These are phyloP conservation scores for Pyronema domesticum DNA, from an alignment of 495 filamentous ascomycete species.

Conservation along the genomic window DNA sequence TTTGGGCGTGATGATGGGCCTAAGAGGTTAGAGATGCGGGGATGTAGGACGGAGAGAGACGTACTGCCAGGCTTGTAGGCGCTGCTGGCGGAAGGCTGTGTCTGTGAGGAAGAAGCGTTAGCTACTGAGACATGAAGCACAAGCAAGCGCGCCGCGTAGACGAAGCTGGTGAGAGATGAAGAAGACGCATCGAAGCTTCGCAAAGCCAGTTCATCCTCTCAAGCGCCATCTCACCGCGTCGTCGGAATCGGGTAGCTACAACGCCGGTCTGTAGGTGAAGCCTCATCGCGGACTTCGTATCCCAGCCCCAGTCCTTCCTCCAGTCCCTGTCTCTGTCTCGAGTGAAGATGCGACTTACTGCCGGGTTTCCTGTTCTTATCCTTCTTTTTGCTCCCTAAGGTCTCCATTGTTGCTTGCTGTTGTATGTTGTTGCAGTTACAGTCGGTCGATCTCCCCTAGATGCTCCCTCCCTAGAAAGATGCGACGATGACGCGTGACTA, in stretches of 20 bases:
- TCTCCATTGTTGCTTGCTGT: conserved; percentile 26
- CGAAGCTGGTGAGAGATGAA: background rate
- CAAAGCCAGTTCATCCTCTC: too few species aligned
- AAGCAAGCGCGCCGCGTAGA: background rate
- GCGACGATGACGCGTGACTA: too few species aligned
- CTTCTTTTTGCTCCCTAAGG: conserved; percentile 44
- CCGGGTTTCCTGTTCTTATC: conserved; percentile 69
- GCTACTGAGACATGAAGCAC: background rate
- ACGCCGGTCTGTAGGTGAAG: background rate
- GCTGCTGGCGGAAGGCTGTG: conserved; percentile 82
- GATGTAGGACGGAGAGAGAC: conserved; percentile 18
- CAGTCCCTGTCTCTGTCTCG: too few species aligned
- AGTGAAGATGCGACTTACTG: conserved; percentile 35
- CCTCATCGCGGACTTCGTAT: too few species aligned
- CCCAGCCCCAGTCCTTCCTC: too few species aligned
- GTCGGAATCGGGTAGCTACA: conserved; percentile 6
- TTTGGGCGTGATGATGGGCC: conserved; percentile 82
- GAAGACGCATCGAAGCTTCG: too few species aligned
- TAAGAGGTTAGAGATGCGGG: conserved; percentile 18
- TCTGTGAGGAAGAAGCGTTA: conserved; percentile 31
- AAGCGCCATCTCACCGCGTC: too few species aligned
- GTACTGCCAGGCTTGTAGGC: conserved; percentile 88
- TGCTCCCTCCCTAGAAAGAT: too few species aligned
- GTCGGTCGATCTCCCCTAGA: too few species aligned
- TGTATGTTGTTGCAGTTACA: too few species aligned